Evolutionary conservation across 2,329 filamentous ascomycete genomes (phyloP), one percentile per base, ranked within the genome.

Genomic region (Cryphonectria japonica): DNA sequence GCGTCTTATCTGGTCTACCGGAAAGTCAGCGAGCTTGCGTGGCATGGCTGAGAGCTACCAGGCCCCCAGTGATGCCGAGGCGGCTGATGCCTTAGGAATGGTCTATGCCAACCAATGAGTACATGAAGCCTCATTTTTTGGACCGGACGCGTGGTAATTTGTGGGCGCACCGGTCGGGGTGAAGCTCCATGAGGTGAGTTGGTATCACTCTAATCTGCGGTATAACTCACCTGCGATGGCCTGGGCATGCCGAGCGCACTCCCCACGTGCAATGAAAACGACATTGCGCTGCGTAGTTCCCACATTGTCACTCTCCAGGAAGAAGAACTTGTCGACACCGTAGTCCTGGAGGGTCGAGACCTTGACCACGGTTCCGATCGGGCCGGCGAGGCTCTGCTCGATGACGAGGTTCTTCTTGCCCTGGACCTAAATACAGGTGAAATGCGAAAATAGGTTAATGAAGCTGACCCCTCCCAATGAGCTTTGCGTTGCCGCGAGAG

Each of bases 341-440:
- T 98, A 98, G 78, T 99, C 96, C 79, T 98, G 94, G 22, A 98
- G 87, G 13, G 93, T 95, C 32, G 95, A 95, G 78, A 98, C 97
- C 81, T 98, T 98, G 83, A 97, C 94, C 75, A 99, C 92, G 72
- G 95, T 87, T 72, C 95, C 94, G 76, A 99, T 88, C 41, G 95
- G 93, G 34, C 95, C 96, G 75, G 95, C 94, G 76, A 99, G 87
- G 77, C 91, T 91, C 81, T 92, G 93, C 80, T 98, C 95, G 78
- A 99, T 92, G 67, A 99, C 93, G 73, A 99, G 86, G 78, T 98
- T 98, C 87, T 99, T 99, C 89, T 98, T 99, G 76, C 97, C 97
- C 79, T 95, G 93, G 75, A 98, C 94, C 96, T 99, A 78, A 71
- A 22, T 8, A 68, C 68, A 52, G 66, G 69, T 69, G 54, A 46